Conservation (phyloP, 1,284 basidiomycete genomes). For the Ceratobasidium sp. region DNA sequence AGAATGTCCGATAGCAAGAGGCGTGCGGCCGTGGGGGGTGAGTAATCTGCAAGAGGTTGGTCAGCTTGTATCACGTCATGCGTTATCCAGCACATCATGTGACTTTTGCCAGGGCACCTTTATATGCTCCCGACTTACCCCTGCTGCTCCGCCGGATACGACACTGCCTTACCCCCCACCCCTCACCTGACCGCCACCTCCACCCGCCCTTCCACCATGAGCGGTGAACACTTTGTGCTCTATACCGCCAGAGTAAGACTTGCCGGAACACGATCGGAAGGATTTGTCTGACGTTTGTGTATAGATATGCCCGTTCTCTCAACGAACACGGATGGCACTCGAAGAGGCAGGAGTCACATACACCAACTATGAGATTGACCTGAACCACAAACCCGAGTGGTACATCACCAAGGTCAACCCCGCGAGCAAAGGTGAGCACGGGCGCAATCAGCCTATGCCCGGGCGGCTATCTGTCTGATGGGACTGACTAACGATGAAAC, state of each 20-base stretch:
- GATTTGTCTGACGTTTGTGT: not conserved
- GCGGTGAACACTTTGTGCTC: constrained; percentile 15
- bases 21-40: not conserved
- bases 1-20: not conserved
- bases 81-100: constrained; percentile 1
- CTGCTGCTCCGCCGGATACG: not conserved
- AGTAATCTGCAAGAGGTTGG: not conserved
- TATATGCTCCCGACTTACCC: constrained; percentile 22
- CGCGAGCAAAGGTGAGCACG: constrained; percentile 27
- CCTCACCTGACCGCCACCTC: not conserved
- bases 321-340: constrained; percentile 47
- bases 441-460: not conserved
- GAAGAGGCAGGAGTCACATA: constrained; percentile 43
- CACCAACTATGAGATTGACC: constrained; percentile 46
- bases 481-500: constrained; percentile 44
- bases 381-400: constrained; percentile 48
- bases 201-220: not conserved
- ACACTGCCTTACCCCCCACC: constrained; percentile 4
- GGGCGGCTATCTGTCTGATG: constrained; percentile 40
- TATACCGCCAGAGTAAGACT: constrained; percentile 30
- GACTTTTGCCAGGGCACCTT: not conserved
- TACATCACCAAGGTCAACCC: constrained; percentile 40
- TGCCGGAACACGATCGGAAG: not conserved
- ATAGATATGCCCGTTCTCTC: constrained; percentile 33
- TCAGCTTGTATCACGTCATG: not conserved